Evolutionary conservation across 1,284 basidiomycete species (phyloP), one percentile per base, ranked within the genome.

Genomic region (Schizophyllum commune): DNA sequence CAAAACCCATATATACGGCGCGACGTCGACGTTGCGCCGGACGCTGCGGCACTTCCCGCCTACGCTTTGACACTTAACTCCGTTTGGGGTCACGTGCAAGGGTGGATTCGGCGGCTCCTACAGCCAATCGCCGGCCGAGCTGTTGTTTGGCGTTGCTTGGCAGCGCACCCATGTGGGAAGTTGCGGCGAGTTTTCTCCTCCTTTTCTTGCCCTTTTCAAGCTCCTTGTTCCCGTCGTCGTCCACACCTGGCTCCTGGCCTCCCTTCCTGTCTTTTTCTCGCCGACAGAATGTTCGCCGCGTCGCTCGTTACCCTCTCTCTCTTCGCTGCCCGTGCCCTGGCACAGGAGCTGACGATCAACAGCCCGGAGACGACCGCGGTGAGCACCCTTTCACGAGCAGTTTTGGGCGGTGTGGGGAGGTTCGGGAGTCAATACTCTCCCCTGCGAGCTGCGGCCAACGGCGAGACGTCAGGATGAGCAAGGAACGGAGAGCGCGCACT

Each of bases 171-270:
- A 27, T 13, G 39, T 47, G 39, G 39, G 39, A 47, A 47, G 39
- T 13, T 47, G 39, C 39, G 39, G 39, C 39, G 39, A 17, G 67
- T 65, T 58, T 15, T 52, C 22, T 55, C n/a, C 17, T 19, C 32
- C 56, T 21, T 56, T 33, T 53, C 57, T 54, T 33, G 57, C 39
- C 33, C 55, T 58, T 60, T 52, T 19, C 15, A 56, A 56, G 32
- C 54, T 55, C 54, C 39, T 47, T 47, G 39, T 47, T 17, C 39
- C 17, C 17, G 39, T 47, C 39, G 39, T 47, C 39, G 39, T 47
- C 39, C 39, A 47, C 17, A 47, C 39, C 39, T 47, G 39, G 39
- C 39, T 47, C 13, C 39, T 47, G 39, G 13, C 39, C 27, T 27
- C 17, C 39, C 39, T 47, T 47, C 39, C 39, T 47, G 39, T 47